Conservation (phyloP, 495 filamentous ascomycete species). For the Xylaria bambusicola region DNA sequence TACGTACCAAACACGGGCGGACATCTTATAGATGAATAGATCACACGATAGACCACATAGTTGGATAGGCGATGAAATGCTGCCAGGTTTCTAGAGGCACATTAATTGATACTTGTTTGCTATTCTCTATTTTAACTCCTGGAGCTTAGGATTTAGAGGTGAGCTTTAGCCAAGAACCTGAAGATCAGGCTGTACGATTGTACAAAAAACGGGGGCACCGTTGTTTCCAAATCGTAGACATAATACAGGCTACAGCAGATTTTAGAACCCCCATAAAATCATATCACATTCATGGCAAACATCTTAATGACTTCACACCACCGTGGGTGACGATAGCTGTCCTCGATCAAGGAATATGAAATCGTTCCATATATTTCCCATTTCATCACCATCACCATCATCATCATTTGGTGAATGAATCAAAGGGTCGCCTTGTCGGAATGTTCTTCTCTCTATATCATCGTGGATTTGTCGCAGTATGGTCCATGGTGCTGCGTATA, state of each 20-base stretch:
- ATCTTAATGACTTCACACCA: neutral
- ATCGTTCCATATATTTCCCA: conserved; percentile 1
- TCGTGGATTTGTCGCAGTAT: conserved; percentile 2
- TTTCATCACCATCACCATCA: neutral
- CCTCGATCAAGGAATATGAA: neutral
- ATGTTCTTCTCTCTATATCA: neutral
- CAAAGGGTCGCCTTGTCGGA: neutral
- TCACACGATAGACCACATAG: too few relatives aligned
- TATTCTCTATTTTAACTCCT: too few relatives aligned
- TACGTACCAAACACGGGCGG: too few relatives aligned
- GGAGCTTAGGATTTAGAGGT: too few relatives aligned
- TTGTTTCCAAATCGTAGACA: neutral
- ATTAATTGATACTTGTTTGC: too few relatives aligned
- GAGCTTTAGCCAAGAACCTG: too few relatives aligned
- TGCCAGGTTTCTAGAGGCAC: too few relatives aligned
- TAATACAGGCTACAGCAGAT: neutral
- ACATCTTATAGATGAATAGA: too few relatives aligned
- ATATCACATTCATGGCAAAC: neutral
- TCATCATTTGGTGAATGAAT: neutral
- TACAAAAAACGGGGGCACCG: too few relatives aligned
- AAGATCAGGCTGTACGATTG: too few relatives aligned
- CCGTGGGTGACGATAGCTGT: neutral
- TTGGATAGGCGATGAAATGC: too few relatives aligned
- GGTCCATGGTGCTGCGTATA: conserved; percentile 3
- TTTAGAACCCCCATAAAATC: neutral